Percentiles rank a stretch among this genome's conserved stretches.
These are phyloP conservation scores for Cynara cardunculus DNA, from an alignment of 129 eudicot genomes.

Conservation along the genomic window DNA sequence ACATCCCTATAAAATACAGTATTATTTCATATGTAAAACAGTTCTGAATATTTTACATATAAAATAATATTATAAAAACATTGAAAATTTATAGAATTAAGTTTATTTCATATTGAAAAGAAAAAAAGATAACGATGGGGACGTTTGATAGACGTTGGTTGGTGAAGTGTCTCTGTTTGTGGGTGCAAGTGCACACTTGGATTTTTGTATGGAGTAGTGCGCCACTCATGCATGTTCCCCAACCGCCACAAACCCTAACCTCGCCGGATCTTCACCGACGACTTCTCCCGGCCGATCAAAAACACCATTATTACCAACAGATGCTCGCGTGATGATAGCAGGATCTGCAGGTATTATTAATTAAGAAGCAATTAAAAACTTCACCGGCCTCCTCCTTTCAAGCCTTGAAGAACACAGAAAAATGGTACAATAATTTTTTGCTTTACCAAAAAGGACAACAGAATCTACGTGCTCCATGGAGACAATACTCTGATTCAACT, in stretches of 20 bases:
- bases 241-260: constrained; percentile 23
- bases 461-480: constrained; percentile 9
- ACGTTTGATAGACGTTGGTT: constrained; percentile 15
- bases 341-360: constrained; percentile 11
- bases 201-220: constrained; percentile 8
- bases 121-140: constrained; percentile 1
- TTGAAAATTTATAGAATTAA: too few species aligned
- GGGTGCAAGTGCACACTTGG: constrained; percentile 17
- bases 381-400: neutral
- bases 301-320: constrained; percentile 34
- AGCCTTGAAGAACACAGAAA: neutral
- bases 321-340: constrained; percentile 43
- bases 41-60: too few species aligned
- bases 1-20: too few species aligned
- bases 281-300: neutral
- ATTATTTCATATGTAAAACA: too few species aligned
- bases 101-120: neutral
- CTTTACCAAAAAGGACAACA: constrained; percentile 16
- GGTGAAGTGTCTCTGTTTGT: constrained; percentile 34
- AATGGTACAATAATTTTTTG: neutral
- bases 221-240: constrained; percentile 36
- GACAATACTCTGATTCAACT: constrained; percentile 30
- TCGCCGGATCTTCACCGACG: constrained; percentile 9
- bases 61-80: too few species aligned
- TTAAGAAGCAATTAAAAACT: constrained; percentile 9